Evolutionary conservation across 2,329 filamentous ascomycete species (phyloP).

Genomic region (Alternaria postmessia): DNA sequence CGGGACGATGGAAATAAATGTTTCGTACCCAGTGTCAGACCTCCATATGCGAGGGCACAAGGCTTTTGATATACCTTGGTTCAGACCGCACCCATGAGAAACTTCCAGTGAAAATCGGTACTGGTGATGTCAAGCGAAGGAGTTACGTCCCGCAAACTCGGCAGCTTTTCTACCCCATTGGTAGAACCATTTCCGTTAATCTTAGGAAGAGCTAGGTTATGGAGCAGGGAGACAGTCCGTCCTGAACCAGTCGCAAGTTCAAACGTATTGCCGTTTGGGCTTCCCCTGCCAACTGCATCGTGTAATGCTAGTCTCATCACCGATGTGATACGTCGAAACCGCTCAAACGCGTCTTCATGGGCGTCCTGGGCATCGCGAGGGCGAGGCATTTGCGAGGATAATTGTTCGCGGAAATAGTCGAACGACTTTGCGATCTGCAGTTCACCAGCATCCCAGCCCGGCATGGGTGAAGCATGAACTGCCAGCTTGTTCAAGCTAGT

Average conservation of each 20-base stretch:
- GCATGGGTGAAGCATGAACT: conserved; percentile 39
- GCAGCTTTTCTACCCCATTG: conserved; percentile 37
- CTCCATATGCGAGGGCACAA: background rate
- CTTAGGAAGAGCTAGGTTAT: conserved; percentile 42
- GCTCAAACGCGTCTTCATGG: conserved; percentile 43
- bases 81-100: conserved; percentile 45
- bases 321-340: conserved; percentile 46
- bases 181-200: conserved; percentile 31
- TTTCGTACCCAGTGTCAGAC: background rate
- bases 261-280: conserved; percentile 45
- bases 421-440: conserved; percentile 44
- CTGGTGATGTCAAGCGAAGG: conserved; percentile 41
- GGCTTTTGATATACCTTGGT: background rate
- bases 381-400: conserved; percentile 43
- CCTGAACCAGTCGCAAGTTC: conserved; percentile 47
- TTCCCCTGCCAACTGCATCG: conserved; percentile 30
- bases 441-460: conserved; percentile 45
- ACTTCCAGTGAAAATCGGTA: conserved; percentile 46
- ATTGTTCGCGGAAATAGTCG: conserved; percentile 44
- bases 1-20: background rate
- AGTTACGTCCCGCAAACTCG: conserved; percentile 40
- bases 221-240: conserved; percentile 43
- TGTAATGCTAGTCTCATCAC: conserved; percentile 41
- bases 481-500: conserved; percentile 43
- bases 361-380: conserved; percentile 32